Evolutionary conservation across 2,329 filamentous ascomycete genomes (phyloP).

Genomic region (Aspergillus puulaauensis): DNA sequence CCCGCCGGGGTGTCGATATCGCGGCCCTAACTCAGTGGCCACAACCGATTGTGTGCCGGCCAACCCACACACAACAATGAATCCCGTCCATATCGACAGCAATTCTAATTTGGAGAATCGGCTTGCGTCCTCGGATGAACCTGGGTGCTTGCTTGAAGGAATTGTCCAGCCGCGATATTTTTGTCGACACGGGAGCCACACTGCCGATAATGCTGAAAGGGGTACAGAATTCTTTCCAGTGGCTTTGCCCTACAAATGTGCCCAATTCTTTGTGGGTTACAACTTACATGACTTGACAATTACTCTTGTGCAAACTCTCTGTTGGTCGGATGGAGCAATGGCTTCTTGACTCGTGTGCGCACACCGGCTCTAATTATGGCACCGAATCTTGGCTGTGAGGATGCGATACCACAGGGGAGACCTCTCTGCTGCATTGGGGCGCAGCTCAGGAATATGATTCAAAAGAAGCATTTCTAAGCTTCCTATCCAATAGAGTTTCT

Average conservation of each 20-base stretch:
- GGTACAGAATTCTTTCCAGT: neutral
- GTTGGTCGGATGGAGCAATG: neutral
- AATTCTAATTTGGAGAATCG: neutral
- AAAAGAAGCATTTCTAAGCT: neutral
- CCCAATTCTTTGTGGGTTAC: neutral
- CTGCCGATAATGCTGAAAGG: neutral
- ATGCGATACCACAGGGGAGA: neutral
- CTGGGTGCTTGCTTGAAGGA: neutral
- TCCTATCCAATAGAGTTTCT: neutral
- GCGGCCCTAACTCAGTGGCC: neutral
- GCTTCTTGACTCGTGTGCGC: neutral
- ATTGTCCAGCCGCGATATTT: neutral
- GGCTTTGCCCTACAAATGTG: neutral
- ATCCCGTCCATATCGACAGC: neutral
- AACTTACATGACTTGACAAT: neutral
- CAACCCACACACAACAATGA: neutral
- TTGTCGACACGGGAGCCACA: neutral
- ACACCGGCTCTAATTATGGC: neutral
- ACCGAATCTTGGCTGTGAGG: neutral
- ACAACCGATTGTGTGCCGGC: neutral
- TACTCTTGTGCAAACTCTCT: neutral
- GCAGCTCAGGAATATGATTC: neutral
- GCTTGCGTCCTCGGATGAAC: neutral
- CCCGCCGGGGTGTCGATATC: neutral
- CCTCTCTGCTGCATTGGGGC: neutral